Evolutionary conservation across 495 filamentous ascomycete genomes (phyloP), one percentile per base, ranked within the genome.

Genomic region (Bryoglossum gracile): DNA sequence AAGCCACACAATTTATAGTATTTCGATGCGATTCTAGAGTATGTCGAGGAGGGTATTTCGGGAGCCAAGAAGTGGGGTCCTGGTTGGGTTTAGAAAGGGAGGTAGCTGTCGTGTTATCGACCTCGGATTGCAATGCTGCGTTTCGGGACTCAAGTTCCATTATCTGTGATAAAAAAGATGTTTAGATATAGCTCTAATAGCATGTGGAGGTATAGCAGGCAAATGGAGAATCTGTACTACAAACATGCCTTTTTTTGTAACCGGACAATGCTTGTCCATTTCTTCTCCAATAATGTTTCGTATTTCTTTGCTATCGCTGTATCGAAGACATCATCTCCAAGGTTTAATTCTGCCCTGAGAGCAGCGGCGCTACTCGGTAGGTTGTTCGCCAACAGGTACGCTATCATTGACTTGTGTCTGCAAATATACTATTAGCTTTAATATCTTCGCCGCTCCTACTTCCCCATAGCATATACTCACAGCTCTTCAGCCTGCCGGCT

Each of bases 201-300:
- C n/a, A n/a, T n/a, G n/a, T n/a, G n/a, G n/a, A n/a, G n/a, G n/a
- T n/a, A n/a, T n/a, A n/a, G n/a, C n/a, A n/a, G n/a, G n/a, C n/a
- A n/a, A n/a, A n/a, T n/a, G n/a, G n/a, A 58, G 13, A 13, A 24
- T 16, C 8, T 26, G 23, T n/a, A 4, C 5, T 5, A 46, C 57
- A 50, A 19, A 6, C 10, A 24, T 63, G 84, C 87, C 83, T 87
- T 94, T 66, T 89, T 94, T 65, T 95, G 89, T 63, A 95, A 66
- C 41, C 89, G 75, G 47, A 92, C 85, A 4, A 90, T 82, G 54
- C 84, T 88, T 16, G 89, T 95, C 89, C 89, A 95, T 70, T 95
- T 95, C 71, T 89, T 92, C 70, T 94, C 89, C 60, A 95, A 62
- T 16, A 95, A 63, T 3, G 83, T 82, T 59, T 90, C 86, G 65